phyloP scores from a whole-genome alignment of 2,329 filamentous ascomycete genomes.

The Lasiodiplodia hormozganensis region DNA sequence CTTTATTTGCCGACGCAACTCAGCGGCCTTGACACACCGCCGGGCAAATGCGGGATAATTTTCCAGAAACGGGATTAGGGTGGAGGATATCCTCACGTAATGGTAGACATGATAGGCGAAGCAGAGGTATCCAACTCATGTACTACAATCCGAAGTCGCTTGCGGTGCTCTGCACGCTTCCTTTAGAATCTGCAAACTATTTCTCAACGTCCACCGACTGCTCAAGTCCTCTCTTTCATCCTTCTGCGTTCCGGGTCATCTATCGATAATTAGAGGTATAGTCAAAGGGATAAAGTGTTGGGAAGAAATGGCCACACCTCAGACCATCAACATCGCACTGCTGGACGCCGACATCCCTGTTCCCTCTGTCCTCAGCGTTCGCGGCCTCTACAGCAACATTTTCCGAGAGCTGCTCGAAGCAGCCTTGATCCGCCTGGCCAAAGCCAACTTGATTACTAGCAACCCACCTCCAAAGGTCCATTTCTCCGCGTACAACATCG shows the following conservation, averaged over 20 bases:
- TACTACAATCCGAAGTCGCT: constrained; percentile 1
- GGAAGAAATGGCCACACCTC: constrained; percentile 2
- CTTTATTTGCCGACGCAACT: not conserved
- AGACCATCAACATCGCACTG: constrained; percentile 36
- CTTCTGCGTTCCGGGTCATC: not conserved
- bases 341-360: constrained; percentile 43
- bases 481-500: constrained; percentile 46
- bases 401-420: constrained; percentile 38
- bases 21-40: not conserved
- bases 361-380: constrained; percentile 33
- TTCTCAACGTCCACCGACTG: not conserved
- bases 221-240: not conserved
- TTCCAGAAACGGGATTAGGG: constrained; percentile 18
- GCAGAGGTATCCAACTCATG: constrained; percentile 14
- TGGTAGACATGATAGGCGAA: constrained; percentile 11
- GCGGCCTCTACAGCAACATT: constrained; percentile 40
- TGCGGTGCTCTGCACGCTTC: not conserved
- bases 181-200: not conserved
- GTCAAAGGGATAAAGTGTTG: not conserved
- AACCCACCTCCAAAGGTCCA: constrained; percentile 32
- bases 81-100: constrained; percentile 19
- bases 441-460: not conserved
- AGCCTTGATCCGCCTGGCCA: constrained; percentile 33
- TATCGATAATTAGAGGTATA: not conserved
- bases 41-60: constrained; percentile 11